Evolutionary conservation across 1,284 basidiomycete genomes (phyloP), one percentile per base, ranked within the genome.

Genomic region (Bjerkandera adusta): DNA sequence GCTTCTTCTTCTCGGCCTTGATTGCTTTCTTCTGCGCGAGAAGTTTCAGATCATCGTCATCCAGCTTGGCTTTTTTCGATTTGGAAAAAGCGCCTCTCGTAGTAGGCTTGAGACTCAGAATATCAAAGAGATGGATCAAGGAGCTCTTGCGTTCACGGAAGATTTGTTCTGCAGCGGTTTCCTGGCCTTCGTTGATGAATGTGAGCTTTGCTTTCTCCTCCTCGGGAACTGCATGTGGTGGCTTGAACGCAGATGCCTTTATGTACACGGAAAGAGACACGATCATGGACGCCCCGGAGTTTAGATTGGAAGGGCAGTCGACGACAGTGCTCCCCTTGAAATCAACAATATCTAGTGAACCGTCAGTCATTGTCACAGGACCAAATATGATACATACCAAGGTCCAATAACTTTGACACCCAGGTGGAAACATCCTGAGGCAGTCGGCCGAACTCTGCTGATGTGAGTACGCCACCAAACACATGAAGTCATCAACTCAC

Each of bases 101-200:
- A 13, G 52, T 68, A 1, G 87, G 84, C 43, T 73, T 79, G 39
- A 90, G 66, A 39, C 73, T 76, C 46, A 89, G 62, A 12, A 73
- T 71, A n/a, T 84, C 72, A 55, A 90, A 89, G 29, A 91, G 64
- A 43, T 73, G 69, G 3, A 83, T 57, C 29, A 89, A 67, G 0
- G 84, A 76, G n/a, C 69, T 67, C 59, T 93, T 94, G 27, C 92
- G 74, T 59, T 87, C 83, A 27, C 89, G 76, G n/a, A 95, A 70
- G 13, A 65, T 66, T 52, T 83, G 80, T 66, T 95, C 92, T 45
- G 81, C 76, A 2, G 73, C 68, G 0, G 87, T 92, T 60, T 94
- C 92, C 39, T 79, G 69, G 0, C 84, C 85, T 63, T 90, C 86
- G 48, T 77, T 76, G n/a, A n/a, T n/a, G 55, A 86, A 81, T 59